Conservation (phyloP, 768 basidiomycete species). For the Amanita pallidorosea region DNA sequence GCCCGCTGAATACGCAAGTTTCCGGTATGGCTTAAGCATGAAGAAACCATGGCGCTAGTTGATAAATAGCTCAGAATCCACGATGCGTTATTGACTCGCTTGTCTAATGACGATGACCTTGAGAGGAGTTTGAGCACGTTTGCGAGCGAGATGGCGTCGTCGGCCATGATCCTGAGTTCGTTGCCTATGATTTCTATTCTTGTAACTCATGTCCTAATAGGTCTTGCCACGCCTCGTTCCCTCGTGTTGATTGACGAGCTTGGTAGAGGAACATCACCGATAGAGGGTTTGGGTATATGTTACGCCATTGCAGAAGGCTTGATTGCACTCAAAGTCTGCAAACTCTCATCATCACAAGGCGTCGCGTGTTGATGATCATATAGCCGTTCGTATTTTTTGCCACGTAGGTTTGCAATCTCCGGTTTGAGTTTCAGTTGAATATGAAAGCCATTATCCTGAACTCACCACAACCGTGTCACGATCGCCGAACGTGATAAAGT, state of each 20-base stretch:
- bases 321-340: slow-evolving; percentile 56
- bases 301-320: slow-evolving; percentile 77
- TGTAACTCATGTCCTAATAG: slow-evolving; percentile 19
- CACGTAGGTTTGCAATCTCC: slow-evolving; percentile 41
- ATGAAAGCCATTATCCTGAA: slow-evolving; percentile 66
- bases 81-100: slow-evolving; percentile 72
- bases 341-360: not conserved
- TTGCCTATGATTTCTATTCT: not conserved
- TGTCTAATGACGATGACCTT: slow-evolving; percentile 92
- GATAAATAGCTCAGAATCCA: slow-evolving; percentile 42
- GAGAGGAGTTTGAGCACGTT: slow-evolving; percentile 91
- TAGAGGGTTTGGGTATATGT: slow-evolving; percentile 73
- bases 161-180: slow-evolving; percentile 80
- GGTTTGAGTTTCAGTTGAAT: not conserved
- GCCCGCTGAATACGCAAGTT: slow-evolving; percentile 88
- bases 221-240: slow-evolving; percentile 57
- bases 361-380: not conserved
- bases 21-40: slow-evolving; percentile 35
- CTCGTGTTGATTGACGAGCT: slow-evolving; percentile 90
- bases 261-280: slow-evolving; percentile 82
- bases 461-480: slow-evolving; percentile 65
- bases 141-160: slow-evolving; percentile 88
- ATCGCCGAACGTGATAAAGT: slow-evolving; percentile 78
- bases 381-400: slow-evolving; percentile 87
- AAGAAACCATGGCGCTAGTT: not conserved